A percentile compares a stretch with the other conserved stretches of the same genome.
phyloP scores from a whole-genome alignment of 1,284 basidiomycete genomes.

The Sporisorium iseilematis-ciliati region DNA sequence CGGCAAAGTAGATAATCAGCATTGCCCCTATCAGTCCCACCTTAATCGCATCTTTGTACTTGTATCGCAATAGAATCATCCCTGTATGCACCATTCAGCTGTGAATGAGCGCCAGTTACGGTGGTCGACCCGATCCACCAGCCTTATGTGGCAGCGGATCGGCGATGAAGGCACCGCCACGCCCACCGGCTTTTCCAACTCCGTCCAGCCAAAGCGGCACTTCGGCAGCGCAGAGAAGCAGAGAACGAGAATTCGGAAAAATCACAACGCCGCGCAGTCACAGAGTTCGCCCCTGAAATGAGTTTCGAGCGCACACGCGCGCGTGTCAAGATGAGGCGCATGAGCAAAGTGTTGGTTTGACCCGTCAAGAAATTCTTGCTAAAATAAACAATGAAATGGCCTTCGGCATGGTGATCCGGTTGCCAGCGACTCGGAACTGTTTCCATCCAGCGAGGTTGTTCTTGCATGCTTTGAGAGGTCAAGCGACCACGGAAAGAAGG shows the following conservation, averaged over 20 bases:
- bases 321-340: not conserved
- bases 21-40: not conserved
- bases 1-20: conserved; percentile 3
- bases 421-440: too few species aligned
- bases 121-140: not conserved
- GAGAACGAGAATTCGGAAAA: not conserved
- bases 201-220: not conserved
- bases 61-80: conserved; percentile 15
- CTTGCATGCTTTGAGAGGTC: too few species aligned
- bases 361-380: not conserved
- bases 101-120: not conserved
- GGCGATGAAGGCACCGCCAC: not conserved
- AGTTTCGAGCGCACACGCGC: not conserved
- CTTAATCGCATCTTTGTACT: conserved; percentile 17
- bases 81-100: not conserved
- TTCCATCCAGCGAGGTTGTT: too few species aligned
- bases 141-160: not conserved
- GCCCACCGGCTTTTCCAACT: not conserved
- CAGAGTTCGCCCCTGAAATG: not conserved
- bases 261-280: not conserved
- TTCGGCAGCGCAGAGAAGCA: not conserved
- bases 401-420: too few species aligned
- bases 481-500: too few species aligned
- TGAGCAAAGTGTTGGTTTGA: not conserved
- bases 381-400: too few species aligned